These are phyloP conservation scores for Sporothrix brunneoviolacea DNA, from an alignment of 2,329 filamentous ascomycete genomes.

Conservation along the genomic window DNA sequence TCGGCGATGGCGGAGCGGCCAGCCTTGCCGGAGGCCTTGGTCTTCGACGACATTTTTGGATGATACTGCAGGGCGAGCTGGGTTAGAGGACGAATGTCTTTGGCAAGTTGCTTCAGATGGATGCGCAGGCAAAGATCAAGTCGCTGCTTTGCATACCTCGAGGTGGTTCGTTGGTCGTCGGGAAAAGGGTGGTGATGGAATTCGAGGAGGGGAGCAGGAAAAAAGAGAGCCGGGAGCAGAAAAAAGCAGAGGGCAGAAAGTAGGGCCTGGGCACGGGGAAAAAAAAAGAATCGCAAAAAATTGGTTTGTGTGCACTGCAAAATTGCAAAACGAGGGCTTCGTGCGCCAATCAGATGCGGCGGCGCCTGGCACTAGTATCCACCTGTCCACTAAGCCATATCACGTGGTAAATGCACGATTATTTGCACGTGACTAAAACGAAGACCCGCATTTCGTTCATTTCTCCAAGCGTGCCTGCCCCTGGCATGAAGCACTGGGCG, in stretches of 20 bases:
- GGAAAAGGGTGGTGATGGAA: constrained; percentile 13
- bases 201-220: constrained; percentile 9
- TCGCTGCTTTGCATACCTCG: constrained; percentile 11
- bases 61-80: background rate
- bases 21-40: constrained; percentile 62
- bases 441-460: too few relatives aligned
- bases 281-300: constrained; percentile 18
- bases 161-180: constrained; percentile 15
- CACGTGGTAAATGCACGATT: background rate
- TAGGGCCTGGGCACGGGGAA: constrained; percentile 12
- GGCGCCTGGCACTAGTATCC: too few relatives aligned
- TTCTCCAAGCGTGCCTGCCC: background rate
- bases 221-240: constrained; percentile 8
- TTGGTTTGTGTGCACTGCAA: constrained; percentile 14
- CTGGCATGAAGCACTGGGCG: constrained; percentile 2
- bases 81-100: constrained; percentile 11
- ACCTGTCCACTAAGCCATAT: background rate
- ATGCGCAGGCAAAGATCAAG: background rate
- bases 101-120: background rate
- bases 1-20: constrained; percentile 93
- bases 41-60: constrained; percentile 57
- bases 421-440: background rate
- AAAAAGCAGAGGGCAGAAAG: constrained; percentile 15
- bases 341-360: constrained; percentile 9
- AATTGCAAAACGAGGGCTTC: constrained; percentile 9